Percentiles rank a stretch among this genome's conserved stretches.
phyloP scores from a whole-genome alignment of 108 stramenopile species.

The Skeletonema menzelii region DNA sequence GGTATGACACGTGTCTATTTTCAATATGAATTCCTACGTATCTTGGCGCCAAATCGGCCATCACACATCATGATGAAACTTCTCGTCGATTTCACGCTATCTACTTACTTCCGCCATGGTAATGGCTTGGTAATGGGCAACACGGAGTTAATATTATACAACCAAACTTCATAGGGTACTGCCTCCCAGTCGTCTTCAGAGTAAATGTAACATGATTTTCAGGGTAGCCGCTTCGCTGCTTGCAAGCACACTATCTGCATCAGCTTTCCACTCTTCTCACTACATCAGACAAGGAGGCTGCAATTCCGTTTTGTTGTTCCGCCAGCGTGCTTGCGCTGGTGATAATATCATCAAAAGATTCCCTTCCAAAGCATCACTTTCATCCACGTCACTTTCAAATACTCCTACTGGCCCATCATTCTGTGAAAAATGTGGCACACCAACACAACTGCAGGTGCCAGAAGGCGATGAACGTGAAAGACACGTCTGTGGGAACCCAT shows the following conservation, averaged over 20 bases:
- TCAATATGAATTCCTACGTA: too few species aligned
- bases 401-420: constrained; percentile 17
- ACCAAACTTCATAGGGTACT: too few species aligned
- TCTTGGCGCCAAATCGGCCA: too few species aligned
- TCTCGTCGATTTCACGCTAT: too few species aligned
- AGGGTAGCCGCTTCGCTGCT: constrained; percentile 10
- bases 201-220: constrained; percentile 5
- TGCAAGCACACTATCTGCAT: background rate
- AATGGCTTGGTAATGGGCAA: too few species aligned
- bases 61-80: too few species aligned
- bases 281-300: background rate
- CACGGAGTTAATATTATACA: too few species aligned
- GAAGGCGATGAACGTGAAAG: constrained; percentile 45
- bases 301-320: background rate
- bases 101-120: too few species aligned
- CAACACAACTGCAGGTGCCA: constrained; percentile 27
- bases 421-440: constrained; percentile 43
- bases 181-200: too few species aligned
- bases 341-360: background rate
- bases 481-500: constrained; percentile 23
- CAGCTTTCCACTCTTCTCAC: constrained; percentile 14
- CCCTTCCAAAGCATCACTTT: background rate
- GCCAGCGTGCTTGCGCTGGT: background rate
- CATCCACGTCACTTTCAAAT: background rate
- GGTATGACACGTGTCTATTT: too few species aligned